phyloP scores from a whole-genome alignment of 768 basidiomycete species.

The Gelatoporia subvermispora region DNA sequence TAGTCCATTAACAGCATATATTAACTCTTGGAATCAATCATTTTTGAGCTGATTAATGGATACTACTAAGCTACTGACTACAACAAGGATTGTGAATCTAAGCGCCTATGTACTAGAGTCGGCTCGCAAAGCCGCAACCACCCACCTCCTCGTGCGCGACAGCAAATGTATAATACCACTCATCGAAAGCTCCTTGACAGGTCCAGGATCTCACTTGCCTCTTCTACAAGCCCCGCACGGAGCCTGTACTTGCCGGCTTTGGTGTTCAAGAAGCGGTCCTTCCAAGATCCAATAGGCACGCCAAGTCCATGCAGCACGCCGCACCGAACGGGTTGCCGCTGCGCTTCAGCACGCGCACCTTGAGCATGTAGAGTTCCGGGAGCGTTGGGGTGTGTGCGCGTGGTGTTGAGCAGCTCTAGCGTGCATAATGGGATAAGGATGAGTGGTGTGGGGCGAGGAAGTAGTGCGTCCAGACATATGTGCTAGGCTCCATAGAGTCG shows the following conservation, averaged over 20 bases:
- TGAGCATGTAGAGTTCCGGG: constrained; percentile 81
- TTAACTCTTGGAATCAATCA: no score
- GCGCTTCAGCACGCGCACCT: constrained; percentile 81
- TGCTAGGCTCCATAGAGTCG: constrained; percentile 57
- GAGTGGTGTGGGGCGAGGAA: constrained; percentile 91
- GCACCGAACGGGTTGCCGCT: constrained; percentile 77
- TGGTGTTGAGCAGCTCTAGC: constrained; percentile 56
- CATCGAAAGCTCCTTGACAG: no score
- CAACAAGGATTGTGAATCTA: no score
- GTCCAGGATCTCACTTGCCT: constrained; percentile 70
- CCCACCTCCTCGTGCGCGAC: no score
- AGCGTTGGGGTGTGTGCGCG: constrained; percentile 90
- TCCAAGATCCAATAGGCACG: constrained; percentile 81
- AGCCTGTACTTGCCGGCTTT: constrained; percentile 90
- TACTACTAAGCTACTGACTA: no score
- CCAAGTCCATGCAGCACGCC: constrained; percentile 71
- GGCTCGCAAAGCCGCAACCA: no score
- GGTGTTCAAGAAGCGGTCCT: constrained; percentile 93
- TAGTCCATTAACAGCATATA: no score
- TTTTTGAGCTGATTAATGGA: no score
- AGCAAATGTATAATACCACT: no score
- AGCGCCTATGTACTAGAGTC: no score
- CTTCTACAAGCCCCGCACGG: constrained; percentile 73
- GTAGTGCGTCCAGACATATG: constrained; percentile 92
- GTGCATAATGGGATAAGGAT: constrained; percentile 48